Percentiles rank a stretch among this genome's conserved stretches.
These are phyloP conservation scores for Russula ochroleuca DNA, from an alignment of 768 basidiomycete species.

Conservation along the genomic window DNA sequence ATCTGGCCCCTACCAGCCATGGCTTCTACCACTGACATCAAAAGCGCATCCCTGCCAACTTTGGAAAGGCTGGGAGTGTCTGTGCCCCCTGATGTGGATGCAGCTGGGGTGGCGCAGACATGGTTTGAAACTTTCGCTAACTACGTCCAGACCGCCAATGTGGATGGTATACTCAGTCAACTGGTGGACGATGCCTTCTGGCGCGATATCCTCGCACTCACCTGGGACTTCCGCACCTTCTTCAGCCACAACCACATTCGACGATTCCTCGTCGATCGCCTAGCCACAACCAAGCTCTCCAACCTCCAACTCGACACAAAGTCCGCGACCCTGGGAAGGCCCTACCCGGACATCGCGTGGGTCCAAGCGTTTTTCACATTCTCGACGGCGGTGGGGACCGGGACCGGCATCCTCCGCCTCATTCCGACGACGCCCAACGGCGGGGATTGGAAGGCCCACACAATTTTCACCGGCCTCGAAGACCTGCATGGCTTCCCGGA, in stretches of 20 bases:
- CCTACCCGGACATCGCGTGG: slow-evolving; percentile 40
- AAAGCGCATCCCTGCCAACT: slow-evolving; percentile 26
- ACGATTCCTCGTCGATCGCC: slow-evolving; percentile 46
- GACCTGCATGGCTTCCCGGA: slow-evolving; percentile 46
- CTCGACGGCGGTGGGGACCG: slow-evolving; percentile 39
- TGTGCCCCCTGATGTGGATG: slow-evolving; percentile 19
- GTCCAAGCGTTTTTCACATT: slow-evolving; percentile 46
- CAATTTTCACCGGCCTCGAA: slow-evolving; percentile 50
- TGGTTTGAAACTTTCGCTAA: slow-evolving; percentile 30
- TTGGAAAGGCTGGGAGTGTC: slow-evolving; percentile 26
- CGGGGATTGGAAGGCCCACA: slow-evolving; percentile 46
- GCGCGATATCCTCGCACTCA: slow-evolving; percentile 58
- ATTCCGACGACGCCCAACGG: slow-evolving; percentile 38
- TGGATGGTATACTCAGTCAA: slow-evolving; percentile 20
- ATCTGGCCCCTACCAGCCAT: slow-evolving; percentile 3
- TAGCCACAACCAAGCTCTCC: slow-evolving; percentile 31
- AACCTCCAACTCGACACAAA: slow-evolving; percentile 31
- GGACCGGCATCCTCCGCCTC: slow-evolving; percentile 44
- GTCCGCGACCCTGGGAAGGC: slow-evolving; percentile 29
- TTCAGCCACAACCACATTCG: slow-evolving; percentile 40
- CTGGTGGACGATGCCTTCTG: slow-evolving; percentile 42
- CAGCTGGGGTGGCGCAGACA: slow-evolving; percentile 23
- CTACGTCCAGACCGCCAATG: slow-evolving; percentile 17
- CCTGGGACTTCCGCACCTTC: slow-evolving; percentile 61
- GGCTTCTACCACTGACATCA: slow-evolving; percentile 12